Conservation (phyloP, 2,329 filamentous ascomycete species). For the Apiospora phragmitis region DNA sequence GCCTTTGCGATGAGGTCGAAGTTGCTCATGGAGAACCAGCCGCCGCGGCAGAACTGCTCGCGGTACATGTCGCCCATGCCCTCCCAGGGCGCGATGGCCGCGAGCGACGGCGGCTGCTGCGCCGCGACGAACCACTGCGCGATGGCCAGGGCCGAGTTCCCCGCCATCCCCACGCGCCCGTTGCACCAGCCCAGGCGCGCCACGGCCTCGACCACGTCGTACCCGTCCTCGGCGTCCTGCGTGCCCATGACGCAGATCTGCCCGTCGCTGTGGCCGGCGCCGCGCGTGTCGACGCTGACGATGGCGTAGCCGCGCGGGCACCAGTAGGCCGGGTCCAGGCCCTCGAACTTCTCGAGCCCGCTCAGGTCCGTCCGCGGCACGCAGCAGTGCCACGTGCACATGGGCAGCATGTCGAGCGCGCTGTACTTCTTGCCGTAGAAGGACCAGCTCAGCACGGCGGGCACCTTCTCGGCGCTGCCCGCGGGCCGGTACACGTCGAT, state of each 20-base stretch:
- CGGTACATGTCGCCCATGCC: conserved; percentile 47
- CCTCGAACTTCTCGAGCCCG: conserved; percentile 28
- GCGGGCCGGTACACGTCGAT: conserved; percentile 46
- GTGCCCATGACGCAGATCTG: conserved; percentile 35
- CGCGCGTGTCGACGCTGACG: conserved; percentile 35
- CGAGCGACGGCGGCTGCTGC: conserved; percentile 40
- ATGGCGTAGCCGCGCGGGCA: conserved; percentile 35
- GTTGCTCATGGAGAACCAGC: conserved; percentile 38
- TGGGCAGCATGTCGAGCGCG: conserved; percentile 38
- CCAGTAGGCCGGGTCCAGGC: conserved; percentile 28
- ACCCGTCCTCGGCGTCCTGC: conserved; percentile 46
- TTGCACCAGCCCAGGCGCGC: conserved; percentile 45
- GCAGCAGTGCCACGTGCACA: conserved; percentile 22
- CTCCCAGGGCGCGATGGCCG: conserved; percentile 47
- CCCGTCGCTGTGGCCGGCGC: conserved; percentile 28
- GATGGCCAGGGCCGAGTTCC: conserved; percentile 44
- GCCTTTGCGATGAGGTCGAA: conserved; percentile 42
- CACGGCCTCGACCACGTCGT: conserved; percentile 44
- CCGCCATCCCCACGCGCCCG: conserved; percentile 42
- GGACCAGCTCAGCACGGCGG: conserved; percentile 45
- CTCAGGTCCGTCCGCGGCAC: conserved; percentile 21
- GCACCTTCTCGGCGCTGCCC: conserved; percentile 37
- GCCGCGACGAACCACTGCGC: conserved; percentile 44
- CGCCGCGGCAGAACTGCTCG: conserved; percentile 46
- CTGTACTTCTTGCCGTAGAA: conserved; percentile 49